A percentile compares a stretch with the other conserved stretches of the same genome.
Evolutionary conservation across 164 flowering plant species (phyloP).

Genomic region (Aristolochia fimbriata): DNA sequence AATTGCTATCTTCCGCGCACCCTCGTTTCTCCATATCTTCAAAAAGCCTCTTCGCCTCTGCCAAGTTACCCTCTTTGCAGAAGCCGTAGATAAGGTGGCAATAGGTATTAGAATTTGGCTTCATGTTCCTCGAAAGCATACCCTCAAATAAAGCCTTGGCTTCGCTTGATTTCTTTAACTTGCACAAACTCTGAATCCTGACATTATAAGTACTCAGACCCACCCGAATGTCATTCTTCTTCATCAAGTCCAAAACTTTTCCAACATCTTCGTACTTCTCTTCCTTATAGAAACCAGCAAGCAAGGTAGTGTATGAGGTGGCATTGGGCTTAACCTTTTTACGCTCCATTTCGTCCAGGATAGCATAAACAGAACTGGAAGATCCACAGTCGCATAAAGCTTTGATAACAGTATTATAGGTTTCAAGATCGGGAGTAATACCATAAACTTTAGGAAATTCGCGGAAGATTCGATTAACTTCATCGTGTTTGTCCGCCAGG

Average conservation of each 20-base stretch:
- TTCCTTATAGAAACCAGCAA: conserved; percentile 70
- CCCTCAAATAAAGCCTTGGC: conserved; percentile 65
- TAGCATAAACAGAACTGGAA: conserved; percentile 43
- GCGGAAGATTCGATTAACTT: conserved; percentile 14
- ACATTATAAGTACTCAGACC: conserved; percentile 47
- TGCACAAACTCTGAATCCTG: conserved; percentile 71
- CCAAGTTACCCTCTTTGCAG: conserved; percentile 53
- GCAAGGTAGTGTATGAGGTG: conserved; percentile 31
- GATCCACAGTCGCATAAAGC: conserved; percentile 52
- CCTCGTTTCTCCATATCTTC: conserved; percentile 39
- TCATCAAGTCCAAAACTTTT: conserved; percentile 60
- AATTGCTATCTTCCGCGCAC: conserved; percentile 31
- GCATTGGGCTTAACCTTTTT: conserved; percentile 43
- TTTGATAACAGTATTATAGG: conserved; percentile 59
- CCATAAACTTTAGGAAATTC: conserved; percentile 48
- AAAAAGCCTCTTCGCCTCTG: conserved; percentile 56
- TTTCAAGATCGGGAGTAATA: conserved; percentile 43
- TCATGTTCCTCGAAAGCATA: conserved; percentile 36
- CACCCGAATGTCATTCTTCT: conserved; percentile 15
- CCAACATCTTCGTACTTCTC: conserved; percentile 62
- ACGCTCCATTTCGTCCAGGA: conserved; percentile 68
- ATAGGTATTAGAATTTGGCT: conserved; percentile 52
- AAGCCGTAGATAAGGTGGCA: conserved; percentile 62
- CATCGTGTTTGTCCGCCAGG: conserved; percentile 32
- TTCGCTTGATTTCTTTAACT: conserved; percentile 42